These are phyloP conservation scores for Ramaria sp. DNA, from an alignment of 768 basidiomycete species.

Conservation along the genomic window DNA sequence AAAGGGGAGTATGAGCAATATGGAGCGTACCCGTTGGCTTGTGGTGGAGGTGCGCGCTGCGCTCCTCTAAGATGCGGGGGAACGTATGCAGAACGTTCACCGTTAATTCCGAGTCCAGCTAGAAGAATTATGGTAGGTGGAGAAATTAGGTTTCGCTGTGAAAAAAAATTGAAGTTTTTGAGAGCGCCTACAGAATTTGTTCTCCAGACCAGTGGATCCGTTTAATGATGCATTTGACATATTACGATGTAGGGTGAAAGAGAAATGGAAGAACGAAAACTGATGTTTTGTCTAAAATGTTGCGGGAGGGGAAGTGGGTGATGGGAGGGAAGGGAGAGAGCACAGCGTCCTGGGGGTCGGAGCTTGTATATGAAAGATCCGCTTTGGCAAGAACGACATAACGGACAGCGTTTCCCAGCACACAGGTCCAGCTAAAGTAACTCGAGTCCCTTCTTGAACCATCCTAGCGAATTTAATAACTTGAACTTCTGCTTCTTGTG, in stretches of 20 bases:
- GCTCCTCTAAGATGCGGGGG: slow-evolving; percentile 78
- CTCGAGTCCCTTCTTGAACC: background rate
- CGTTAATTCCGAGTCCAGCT: slow-evolving; percentile 71
- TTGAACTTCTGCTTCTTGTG: too few relatives aligned
- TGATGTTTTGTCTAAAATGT: slow-evolving; percentile 7
- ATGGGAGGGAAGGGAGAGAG: background rate
- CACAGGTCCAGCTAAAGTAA: background rate
- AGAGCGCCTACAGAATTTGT: slow-evolving; percentile 51
- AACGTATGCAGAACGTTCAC: slow-evolving; percentile 70
- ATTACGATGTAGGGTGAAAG: slow-evolving; percentile 19
- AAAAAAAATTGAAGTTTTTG: background rate
- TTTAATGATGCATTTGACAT: slow-evolving; percentile 93
- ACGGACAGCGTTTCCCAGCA: background rate
- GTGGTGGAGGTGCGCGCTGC: slow-evolving; percentile 53
- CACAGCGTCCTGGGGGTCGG: slow-evolving; percentile 4
- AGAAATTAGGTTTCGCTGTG: background rate
- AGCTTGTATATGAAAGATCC: slow-evolving; percentile 6
- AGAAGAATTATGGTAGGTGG: background rate
- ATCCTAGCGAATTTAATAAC: background rate
- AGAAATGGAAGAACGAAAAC: slow-evolving; percentile 7
- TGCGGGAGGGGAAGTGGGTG: background rate
- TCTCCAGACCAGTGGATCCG: slow-evolving; percentile 59
- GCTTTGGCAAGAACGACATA: background rate
- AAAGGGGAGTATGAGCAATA: slow-evolving; percentile 12
- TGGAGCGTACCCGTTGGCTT: slow-evolving; percentile 40